Base-by-base conservation (phyloP, 345 rosid genomes). In the Orychophragmus violaceus region DNA sequence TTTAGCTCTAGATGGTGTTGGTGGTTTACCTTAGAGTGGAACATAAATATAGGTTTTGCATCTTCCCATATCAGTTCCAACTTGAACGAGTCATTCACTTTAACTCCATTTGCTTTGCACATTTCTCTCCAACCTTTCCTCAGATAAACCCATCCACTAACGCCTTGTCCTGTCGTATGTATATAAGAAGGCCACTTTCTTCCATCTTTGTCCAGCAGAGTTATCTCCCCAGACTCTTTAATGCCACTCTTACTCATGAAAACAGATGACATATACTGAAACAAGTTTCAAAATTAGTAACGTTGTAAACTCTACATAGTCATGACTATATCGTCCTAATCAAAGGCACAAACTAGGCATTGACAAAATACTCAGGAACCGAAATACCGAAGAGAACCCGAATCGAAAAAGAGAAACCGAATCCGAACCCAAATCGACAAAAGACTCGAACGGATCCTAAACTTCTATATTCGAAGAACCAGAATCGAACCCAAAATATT, bases 61-160 rank as follows among this genome's bases (percentile, higher is more conserved):
- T 66, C 71, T 39, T 64, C 36, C 66, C 66, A 56, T 23, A 64
- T 8, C 2, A 72, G 10, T 42, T 64, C 60, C 35, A 72, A 13
- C 53, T 36, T 10, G 22, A 72, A 72, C 1, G 76, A 48, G 27
- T 72, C 76, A 13, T 72, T 27, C 0, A 72, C 54, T 11, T 27
- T 9, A 12, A 72, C 76, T 19, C 66, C 76, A 72, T 72, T 72
- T 2, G 71, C 60, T 58, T 48, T 9, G 8, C 76, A 72, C 71
- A 72, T 46, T 60, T 72, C 71, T 72, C 53, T 72, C 71, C 76
- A 72, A 12, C 76, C 76, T 37, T 29, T 51, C 64, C 76, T 72
- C 59, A 64, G 5, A 30, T 72, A 72, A 64, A 19, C 48, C 71
- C 60, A 72, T 49, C 19, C 60, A 21, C 8, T 57, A 37, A 66